phyloP scores from a whole-genome alignment of 495 filamentous ascomycete genomes.

The Letharia columbiana region DNA sequence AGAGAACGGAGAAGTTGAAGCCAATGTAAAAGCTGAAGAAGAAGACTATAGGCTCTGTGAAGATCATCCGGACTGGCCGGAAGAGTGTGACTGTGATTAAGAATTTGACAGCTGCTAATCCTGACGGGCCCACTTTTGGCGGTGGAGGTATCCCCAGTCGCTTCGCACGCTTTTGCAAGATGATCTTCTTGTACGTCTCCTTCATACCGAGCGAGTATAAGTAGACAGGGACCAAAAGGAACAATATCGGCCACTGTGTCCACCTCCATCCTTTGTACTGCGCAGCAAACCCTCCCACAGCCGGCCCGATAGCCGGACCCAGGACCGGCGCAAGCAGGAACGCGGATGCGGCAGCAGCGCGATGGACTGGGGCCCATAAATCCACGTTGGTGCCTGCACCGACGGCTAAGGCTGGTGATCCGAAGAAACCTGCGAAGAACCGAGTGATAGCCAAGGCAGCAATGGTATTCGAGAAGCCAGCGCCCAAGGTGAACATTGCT shows the following conservation, averaged over 20 bases:
- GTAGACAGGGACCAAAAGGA: constrained; percentile 38
- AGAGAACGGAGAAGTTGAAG: constrained; percentile 57
- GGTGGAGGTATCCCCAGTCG: constrained; percentile 34
- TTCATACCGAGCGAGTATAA: constrained; percentile 33
- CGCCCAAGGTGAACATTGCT: constrained; percentile 56
- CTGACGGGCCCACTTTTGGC: constrained; percentile 29
- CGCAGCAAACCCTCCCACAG: constrained; percentile 55
- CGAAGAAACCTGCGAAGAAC: constrained; percentile 51
- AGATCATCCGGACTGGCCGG: constrained; percentile 56
- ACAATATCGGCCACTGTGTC: constrained; percentile 49
- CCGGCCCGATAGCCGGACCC: constrained; percentile 49
- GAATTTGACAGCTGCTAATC: constrained; percentile 34
- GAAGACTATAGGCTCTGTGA: constrained; percentile 57
- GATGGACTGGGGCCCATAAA: constrained; percentile 37
- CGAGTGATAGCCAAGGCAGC: constrained; percentile 48
- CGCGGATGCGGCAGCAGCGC: constrained; percentile 39
- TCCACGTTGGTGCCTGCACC: constrained; percentile 49
- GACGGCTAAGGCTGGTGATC: constrained; percentile 46
- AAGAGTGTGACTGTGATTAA: constrained; percentile 49
- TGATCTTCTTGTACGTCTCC: constrained; percentile 58
- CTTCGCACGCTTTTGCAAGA: constrained; percentile 45
- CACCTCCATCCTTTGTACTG: constrained; percentile 53
- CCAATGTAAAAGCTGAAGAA: constrained; percentile 52
- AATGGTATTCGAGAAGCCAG: constrained; percentile 48
- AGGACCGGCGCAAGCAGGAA: constrained; percentile 50